Conservation (phyloP, 164 flowering plant species). For the Piper longum region DNA sequence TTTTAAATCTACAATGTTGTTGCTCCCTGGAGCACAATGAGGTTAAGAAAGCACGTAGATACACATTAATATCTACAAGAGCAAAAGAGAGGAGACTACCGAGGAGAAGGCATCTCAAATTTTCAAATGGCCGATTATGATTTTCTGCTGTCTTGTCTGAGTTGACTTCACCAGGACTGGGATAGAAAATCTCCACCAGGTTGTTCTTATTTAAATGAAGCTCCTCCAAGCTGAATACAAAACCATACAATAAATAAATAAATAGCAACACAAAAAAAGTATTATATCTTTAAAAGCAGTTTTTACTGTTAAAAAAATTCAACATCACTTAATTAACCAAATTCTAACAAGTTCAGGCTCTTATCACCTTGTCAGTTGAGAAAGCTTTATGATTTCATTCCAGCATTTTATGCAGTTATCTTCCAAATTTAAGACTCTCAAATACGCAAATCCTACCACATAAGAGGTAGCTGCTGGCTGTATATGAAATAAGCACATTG, state of each 20-base stretch:
- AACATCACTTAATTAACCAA: no score
- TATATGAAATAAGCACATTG: not conserved
- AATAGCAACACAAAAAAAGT: not conserved
- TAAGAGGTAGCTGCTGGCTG: constrained; percentile 39
- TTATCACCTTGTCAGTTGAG: constrained; percentile 48
- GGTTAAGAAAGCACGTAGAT: not conserved
- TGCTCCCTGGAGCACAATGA: constrained; percentile 44
- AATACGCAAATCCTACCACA: constrained; percentile 60
- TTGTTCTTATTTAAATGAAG: constrained; percentile 81
- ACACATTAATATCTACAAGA: not conserved
- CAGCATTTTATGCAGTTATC: constrained; percentile 59
- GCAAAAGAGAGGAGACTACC: constrained; percentile 25
- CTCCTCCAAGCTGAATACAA: constrained; percentile 64
- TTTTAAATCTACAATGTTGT: constrained; percentile 50
- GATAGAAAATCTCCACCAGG: constrained; percentile 38
- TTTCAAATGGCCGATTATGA: constrained; percentile 38
- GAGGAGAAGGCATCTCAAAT: constrained; percentile 66
- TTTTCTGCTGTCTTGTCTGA: constrained; percentile 16
- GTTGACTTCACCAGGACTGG: constrained; percentile 16
- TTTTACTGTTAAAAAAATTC: not conserved
- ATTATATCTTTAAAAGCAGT: not conserved
- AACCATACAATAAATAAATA: constrained; percentile 3
- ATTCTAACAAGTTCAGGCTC: not conserved
- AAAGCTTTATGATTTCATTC: constrained; percentile 73
- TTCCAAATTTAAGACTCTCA: constrained; percentile 75